Evolutionary conservation across 148 eudicot species (phyloP).

Genomic region (Drosera capensis): DNA sequence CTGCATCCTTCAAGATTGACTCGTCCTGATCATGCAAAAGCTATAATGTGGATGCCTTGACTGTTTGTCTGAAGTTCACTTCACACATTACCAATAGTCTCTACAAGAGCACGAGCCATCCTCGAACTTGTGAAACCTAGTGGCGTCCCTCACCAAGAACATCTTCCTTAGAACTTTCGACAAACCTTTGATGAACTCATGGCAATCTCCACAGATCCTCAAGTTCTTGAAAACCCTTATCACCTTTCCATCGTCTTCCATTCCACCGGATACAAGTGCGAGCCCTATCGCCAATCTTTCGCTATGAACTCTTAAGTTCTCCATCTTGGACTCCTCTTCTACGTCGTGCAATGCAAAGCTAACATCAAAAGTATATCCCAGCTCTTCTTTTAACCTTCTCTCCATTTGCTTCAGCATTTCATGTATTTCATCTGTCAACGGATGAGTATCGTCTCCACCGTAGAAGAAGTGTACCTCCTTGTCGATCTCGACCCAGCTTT

Average conservation of each 20-base stretch:
- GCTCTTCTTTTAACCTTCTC: constrained; percentile 52
- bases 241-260: constrained; percentile 18
- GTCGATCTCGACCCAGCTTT: constrained; percentile 73
- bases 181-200: constrained; percentile 62
- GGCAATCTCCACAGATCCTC: constrained; percentile 80
- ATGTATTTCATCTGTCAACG: constrained; percentile 31
- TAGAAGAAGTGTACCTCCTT: constrained; percentile 56
- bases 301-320: constrained; percentile 61
- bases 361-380: constrained; percentile 46
- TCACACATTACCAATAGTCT: constrained; percentile 45
- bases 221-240: constrained; percentile 59
- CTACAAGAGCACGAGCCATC: constrained; percentile 61
- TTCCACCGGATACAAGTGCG: constrained; percentile 31
- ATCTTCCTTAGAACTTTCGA: constrained; percentile 51
- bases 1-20: too few relatives aligned
- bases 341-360: constrained; percentile 55
- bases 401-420: constrained; percentile 36
- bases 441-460: constrained; percentile 64
- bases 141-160: constrained; percentile 68
- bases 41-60: not conserved
- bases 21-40: too few relatives aligned
- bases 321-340: constrained; percentile 64
- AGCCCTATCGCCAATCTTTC: constrained; percentile 71
- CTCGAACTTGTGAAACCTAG: constrained; percentile 65
- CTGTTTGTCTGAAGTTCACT: not conserved